A percentile compares a stretch with the other conserved stretches of the same genome.
Conservation (phyloP, 768 basidiomycete genomes). For the Sistotremastrum niveocremeum region DNA sequence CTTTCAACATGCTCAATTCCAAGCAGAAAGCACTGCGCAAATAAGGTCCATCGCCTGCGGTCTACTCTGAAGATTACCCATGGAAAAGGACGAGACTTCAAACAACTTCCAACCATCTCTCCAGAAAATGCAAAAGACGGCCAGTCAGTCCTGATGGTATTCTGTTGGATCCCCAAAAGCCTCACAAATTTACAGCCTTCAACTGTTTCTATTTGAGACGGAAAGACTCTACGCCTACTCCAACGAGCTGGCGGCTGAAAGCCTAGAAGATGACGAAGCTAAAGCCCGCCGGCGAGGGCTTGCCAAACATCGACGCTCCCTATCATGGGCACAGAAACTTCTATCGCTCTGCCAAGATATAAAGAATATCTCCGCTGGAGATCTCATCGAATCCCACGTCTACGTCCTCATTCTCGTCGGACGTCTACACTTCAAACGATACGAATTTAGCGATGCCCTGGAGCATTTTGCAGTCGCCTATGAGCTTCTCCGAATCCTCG, state of each 20-base stretch:
- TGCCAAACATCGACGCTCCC: constrained; percentile 49
- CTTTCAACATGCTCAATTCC: not conserved
- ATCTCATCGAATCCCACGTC: constrained; percentile 54
- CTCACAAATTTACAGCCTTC: constrained; percentile 34
- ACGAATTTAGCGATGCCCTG: constrained; percentile 64
- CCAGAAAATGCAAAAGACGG: constrained; percentile 66
- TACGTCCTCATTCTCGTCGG: constrained; percentile 77
- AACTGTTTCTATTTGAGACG: constrained; percentile 77
- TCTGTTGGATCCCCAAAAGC: not conserved
- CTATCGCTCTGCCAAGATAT: constrained; percentile 53
- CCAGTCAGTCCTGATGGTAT: constrained; percentile 42
- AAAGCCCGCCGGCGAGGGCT: constrained; percentile 32
- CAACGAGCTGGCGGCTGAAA: constrained; percentile 52
- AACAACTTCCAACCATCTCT: constrained; percentile 57
- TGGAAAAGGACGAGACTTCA: constrained; percentile 84
- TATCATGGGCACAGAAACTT: constrained; percentile 66
- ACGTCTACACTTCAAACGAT: constrained; percentile 65
- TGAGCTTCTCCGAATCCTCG: constrained; percentile 54
- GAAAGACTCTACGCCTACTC: constrained; percentile 89
- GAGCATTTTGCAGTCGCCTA: constrained; percentile 70
- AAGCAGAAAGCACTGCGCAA: constrained; percentile 81
- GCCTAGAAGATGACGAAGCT: constrained; percentile 38
- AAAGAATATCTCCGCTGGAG: constrained; percentile 38
- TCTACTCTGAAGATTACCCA: constrained; percentile 76
- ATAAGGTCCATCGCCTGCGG: constrained; percentile 78